Conservation (phyloP, 768 basidiomycete genomes). For the Exsudoporus frostii region DNA sequence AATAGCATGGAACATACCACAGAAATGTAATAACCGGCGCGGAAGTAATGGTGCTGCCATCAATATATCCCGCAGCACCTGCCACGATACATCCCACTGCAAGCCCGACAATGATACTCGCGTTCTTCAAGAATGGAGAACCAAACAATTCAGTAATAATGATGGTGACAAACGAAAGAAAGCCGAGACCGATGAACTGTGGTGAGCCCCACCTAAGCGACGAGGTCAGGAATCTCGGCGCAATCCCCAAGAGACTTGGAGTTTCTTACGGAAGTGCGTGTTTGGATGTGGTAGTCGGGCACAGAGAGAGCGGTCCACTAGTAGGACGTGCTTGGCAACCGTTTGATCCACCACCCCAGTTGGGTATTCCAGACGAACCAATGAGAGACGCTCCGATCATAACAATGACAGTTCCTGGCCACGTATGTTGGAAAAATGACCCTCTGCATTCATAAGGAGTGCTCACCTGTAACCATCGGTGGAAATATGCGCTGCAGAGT, state of each 20-base stretch:
- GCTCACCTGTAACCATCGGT: constrained; percentile 69
- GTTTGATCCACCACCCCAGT: constrained; percentile 86
- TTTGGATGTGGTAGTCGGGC: constrained; percentile 69
- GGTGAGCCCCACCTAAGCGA: constrained; percentile 70
- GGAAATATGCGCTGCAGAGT: constrained; percentile 69
- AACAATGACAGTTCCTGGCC: constrained; percentile 68
- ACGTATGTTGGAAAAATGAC: not conserved
- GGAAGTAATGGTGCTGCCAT: constrained; percentile 55
- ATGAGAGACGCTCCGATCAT: constrained; percentile 79
- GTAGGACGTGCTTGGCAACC: constrained; percentile 59
- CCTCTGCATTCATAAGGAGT: not conserved
- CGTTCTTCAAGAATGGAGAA: constrained; percentile 80
- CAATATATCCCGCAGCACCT: constrained; percentile 76
- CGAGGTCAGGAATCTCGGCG: not conserved
- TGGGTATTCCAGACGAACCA: constrained; percentile 66
- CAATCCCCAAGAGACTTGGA: not conserved
- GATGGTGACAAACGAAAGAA: constrained; percentile 75
- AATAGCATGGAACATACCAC: constrained; percentile 41
- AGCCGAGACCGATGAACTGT: constrained; percentile 83
- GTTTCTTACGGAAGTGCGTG: constrained; percentile 57
- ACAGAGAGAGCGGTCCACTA: constrained; percentile 65
- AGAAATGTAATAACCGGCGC: constrained; percentile 81
- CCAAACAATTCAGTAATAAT: constrained; percentile 81
- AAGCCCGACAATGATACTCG: constrained; percentile 72
- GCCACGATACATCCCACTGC: constrained; percentile 78